phyloP scores from a whole-genome alignment of 345 rosid genomes.

The Pugionium cornutum region DNA sequence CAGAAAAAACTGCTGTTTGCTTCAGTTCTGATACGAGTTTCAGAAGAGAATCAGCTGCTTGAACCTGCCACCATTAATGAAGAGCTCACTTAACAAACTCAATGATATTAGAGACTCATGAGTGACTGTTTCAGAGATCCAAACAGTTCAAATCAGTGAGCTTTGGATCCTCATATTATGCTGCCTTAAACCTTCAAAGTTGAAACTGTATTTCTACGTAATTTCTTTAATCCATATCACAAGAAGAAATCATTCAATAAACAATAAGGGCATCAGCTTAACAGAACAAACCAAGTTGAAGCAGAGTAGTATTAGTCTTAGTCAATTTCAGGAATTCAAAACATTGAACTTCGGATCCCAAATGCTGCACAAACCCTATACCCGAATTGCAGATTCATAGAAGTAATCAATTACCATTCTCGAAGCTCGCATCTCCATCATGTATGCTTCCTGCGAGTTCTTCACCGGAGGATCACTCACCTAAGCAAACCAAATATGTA shows the following conservation, averaged over 20 bases:
- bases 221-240: not conserved
- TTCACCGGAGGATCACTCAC: conserved; percentile 75
- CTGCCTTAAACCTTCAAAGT: not conserved
- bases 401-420: conserved; percentile 57
- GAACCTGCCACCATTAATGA: conserved; percentile 53
- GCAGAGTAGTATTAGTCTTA: not conserved
- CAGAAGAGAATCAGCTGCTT: conserved; percentile 84
- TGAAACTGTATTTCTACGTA: not conserved
- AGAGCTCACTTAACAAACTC: not conserved
- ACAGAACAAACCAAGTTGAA: not conserved
- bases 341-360: not conserved
- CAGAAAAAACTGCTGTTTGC: conserved; percentile 86
- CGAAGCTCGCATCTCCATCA: conserved; percentile 98
- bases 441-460: conserved; percentile 82
- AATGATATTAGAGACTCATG: not conserved
- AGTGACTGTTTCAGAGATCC: not conserved
- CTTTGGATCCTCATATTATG: not conserved
- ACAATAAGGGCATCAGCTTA: not conserved
- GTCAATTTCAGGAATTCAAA: not conserved
- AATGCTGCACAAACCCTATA: not conserved
- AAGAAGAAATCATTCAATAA: not conserved
- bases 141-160: conserved; percentile 4
- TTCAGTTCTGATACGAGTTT: conserved; percentile 86
- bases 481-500: conserved; percentile 36
- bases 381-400: not conserved